Conservation (phyloP, 805 yeast genomes). For the Spencermartinsiella europaea region DNA sequence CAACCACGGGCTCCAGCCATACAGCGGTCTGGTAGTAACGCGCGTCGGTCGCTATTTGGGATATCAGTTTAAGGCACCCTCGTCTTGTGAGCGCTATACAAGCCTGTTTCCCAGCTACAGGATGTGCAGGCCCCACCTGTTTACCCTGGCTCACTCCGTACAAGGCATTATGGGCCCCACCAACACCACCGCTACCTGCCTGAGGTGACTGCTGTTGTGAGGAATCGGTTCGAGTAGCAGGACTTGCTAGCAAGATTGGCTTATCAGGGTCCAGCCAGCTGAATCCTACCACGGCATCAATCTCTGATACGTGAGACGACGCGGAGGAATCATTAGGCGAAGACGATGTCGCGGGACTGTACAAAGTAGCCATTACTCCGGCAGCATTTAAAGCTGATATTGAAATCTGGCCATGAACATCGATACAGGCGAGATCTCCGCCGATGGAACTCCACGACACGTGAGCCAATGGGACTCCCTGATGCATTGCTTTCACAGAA, state of each 20-base stretch:
- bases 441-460: conserved; percentile 68
- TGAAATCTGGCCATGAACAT: conserved; percentile 36
- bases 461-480: conserved; percentile 17
- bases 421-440: conserved; percentile 76
- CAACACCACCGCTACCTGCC: conserved; percentile 13
- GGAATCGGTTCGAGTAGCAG: conserved; percentile 40
- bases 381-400: conserved; percentile 28
- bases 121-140: conserved; percentile 62
- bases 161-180: neutral
- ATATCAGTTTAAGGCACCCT: conserved; percentile 39
- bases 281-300: conserved; percentile 39
- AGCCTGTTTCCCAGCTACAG: conserved; percentile 62
- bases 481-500: conserved; percentile 18
- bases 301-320: conserved; percentile 11
- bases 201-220: conserved; percentile 17
- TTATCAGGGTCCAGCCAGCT: conserved; percentile 76
- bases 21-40: conserved; percentile 29
- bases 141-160: conserved; percentile 58
- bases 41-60: conserved; percentile 19
- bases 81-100: conserved; percentile 59
- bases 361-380: conserved; percentile 20
- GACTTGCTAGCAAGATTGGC: conserved; percentile 53
- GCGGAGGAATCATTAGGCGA: too few species aligned
- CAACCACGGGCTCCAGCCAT: conserved; percentile 50
- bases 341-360: conserved; percentile 6